These are phyloP conservation scores for Mycosarcoma mackinlayi DNA, from an alignment of 1,284 basidiomycete species.

Conservation along the genomic window DNA sequence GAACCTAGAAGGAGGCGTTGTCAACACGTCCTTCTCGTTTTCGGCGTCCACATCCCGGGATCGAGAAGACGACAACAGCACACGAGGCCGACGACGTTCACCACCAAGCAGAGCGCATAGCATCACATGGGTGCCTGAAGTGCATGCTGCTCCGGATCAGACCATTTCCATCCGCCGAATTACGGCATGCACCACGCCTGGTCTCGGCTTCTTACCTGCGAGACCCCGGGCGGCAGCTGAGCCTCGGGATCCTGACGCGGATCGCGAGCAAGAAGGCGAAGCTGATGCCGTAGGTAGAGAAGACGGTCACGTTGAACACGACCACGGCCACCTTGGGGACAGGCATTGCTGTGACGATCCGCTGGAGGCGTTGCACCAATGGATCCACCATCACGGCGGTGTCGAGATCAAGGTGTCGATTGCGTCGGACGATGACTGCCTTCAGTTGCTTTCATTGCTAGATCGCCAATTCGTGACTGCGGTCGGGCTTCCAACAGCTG, in stretches of 20 bases:
- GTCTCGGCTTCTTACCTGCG: conserved; percentile 35
- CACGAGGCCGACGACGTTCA: conserved; percentile 16
- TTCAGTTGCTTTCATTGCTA: conserved; percentile 30
- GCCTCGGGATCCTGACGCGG: conserved; percentile 39
- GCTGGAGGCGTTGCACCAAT: conserved; percentile 36
- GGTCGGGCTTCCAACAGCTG: conserved; percentile 15
- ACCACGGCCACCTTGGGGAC: neutral
- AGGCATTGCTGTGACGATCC: conserved; percentile 37
- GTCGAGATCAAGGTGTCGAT: conserved; percentile 31
- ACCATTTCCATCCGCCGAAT: conserved; percentile 48
- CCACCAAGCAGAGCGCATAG: conserved; percentile 13
- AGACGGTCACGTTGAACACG: neutral
- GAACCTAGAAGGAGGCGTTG: conserved; percentile 13
- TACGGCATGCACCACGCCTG: conserved; percentile 34
- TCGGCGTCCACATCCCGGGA: neutral
- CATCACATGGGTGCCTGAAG: conserved; percentile 27
- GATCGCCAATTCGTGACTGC: neutral
- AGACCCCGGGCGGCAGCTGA: conserved; percentile 40
- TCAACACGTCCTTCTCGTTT: conserved; percentile 30
- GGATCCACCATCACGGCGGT: conserved; percentile 31
- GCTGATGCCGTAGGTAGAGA: conserved; percentile 8
- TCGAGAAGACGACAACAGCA: conserved; percentile 10
- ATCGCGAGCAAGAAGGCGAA: conserved; percentile 9
- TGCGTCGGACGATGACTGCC: conserved; percentile 48
- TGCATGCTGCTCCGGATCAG: conserved; percentile 36